These are phyloP conservation scores for Aspergillus novoparasiticus DNA, from an alignment of 2,329 filamentous ascomycete genomes.

Conservation along the genomic window DNA sequence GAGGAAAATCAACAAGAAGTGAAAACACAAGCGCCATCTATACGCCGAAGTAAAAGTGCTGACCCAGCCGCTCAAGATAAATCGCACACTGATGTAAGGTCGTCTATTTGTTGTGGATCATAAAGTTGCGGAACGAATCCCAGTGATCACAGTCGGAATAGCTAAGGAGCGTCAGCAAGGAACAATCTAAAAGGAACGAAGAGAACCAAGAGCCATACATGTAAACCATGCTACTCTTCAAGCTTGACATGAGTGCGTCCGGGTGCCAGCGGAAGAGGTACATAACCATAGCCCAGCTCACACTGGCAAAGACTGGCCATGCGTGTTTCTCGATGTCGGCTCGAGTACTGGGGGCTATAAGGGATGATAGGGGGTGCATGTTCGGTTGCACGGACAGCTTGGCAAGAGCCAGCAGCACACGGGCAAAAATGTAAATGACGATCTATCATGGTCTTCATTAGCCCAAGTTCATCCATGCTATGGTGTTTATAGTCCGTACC, in stretches of 20 bases:
- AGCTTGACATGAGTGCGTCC: conserved; percentile 83
- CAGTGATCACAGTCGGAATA: conserved; percentile 83
- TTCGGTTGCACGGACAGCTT: conserved; percentile 74
- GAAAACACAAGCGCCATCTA: conserved; percentile 21
- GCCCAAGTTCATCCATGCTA: not conserved
- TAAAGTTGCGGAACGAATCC: conserved; percentile 80
- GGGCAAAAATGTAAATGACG: conserved; percentile 95
- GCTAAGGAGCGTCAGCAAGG: conserved; percentile 40
- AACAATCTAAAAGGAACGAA: not conserved
- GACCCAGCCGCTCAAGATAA: conserved; percentile 7
- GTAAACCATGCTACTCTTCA: conserved; percentile 95
- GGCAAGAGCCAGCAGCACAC: conserved; percentile 81
- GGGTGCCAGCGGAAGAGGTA: conserved; percentile 91
- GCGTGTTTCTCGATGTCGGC: conserved; percentile 66
- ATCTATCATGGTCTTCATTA: conserved; percentile 61
- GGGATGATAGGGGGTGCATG: conserved; percentile 43
- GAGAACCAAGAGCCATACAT: conserved; percentile 65
- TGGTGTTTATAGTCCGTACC: conserved; percentile 27
- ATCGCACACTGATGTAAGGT: not conserved
- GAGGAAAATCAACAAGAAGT: conserved; percentile 15
- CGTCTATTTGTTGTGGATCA: conserved; percentile 75
- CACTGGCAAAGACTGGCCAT: conserved; percentile 88
- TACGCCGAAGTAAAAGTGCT: conserved; percentile 16
- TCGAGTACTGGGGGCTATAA: conserved; percentile 49
- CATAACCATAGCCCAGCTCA: conserved; percentile 95